A percentile compares a stretch with the other conserved stretches of the same genome.
phyloP scores from a whole-genome alignment of 768 basidiomycete species.

The Tephrocybe sp. region DNA sequence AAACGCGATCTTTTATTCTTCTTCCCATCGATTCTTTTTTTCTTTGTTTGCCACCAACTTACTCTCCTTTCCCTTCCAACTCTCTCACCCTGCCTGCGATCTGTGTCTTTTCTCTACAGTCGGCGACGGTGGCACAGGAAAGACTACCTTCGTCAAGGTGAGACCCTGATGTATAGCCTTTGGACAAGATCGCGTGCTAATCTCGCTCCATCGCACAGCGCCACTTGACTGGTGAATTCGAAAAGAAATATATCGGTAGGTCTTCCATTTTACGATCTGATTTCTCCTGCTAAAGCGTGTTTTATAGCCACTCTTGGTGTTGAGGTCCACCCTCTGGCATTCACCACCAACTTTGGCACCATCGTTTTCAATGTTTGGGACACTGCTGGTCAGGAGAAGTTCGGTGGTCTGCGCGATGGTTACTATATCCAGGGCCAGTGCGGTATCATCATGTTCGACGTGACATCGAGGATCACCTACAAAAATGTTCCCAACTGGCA shows the following conservation, averaged over 20 bases:
- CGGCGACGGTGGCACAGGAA: constrained; percentile 96
- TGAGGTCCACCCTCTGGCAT: constrained; percentile 94
- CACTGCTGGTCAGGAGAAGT: constrained; percentile 99
- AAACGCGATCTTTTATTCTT: constrained; percentile 28
- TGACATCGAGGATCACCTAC: constrained; percentile 99
- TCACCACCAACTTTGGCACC: constrained; percentile 98
- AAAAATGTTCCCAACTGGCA: constrained; percentile 99
- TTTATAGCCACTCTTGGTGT: constrained; percentile 94
- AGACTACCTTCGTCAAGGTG: constrained; percentile 99
- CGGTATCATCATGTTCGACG: constrained; percentile 99
- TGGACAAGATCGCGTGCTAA: constrained; percentile 55
- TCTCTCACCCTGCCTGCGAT: constrained; percentile 11
- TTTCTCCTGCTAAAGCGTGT: constrained; percentile 15
- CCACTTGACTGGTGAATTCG: constrained; percentile 99
- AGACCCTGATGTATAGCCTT: constrained; percentile 21
- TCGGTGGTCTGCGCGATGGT: constrained; percentile 96
- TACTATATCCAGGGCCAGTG: constrained; percentile 98
- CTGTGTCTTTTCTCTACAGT: constrained; percentile 44
- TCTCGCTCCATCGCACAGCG: constrained; percentile 55
- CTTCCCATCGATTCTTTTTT: constrained; percentile 54
- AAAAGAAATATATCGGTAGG: constrained; percentile 99
- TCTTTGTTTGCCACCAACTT: constrained; percentile 17
- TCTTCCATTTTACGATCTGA: constrained; percentile 13
- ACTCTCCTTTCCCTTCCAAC: constrained; percentile 9
- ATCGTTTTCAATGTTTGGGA: constrained; percentile 99